Evolutionary conservation across 83 land plant genomes (phyloP).

Genomic region (Diphasiastrum complanatum): DNA sequence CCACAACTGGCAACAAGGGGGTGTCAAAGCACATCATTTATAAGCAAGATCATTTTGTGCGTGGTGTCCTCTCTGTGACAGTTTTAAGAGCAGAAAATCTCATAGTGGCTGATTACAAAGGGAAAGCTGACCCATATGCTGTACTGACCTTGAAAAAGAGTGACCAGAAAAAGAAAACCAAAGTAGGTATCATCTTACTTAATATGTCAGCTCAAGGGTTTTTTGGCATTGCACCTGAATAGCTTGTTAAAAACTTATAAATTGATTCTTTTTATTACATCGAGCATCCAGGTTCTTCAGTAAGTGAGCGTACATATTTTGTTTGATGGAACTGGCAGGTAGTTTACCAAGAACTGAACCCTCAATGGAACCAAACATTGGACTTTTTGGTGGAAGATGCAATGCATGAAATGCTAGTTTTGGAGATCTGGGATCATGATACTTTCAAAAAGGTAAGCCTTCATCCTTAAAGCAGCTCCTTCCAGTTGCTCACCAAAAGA

Average conservation of each 20-base stretch:
- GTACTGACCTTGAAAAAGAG: slow-evolving; percentile 6
- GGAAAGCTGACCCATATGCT: slow-evolving; percentile 12
- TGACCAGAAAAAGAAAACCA: background rate
- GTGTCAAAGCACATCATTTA: too few species aligned
- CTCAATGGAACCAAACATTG: slow-evolving; percentile 17
- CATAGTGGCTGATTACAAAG: background rate
- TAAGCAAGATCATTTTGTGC: too few species aligned
- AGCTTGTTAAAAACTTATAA: background rate
- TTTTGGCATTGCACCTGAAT: slow-evolving; percentile 4
- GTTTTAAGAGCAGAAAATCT: slow-evolving; percentile 12
- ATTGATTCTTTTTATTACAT: background rate
- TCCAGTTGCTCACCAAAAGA: too few species aligned
- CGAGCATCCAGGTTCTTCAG: background rate
- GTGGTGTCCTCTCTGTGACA: slow-evolving; percentile 13
- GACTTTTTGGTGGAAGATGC: slow-evolving; percentile 18
- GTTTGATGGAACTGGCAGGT: slow-evolving; percentile 13
- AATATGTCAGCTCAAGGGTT: background rate
- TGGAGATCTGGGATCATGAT: slow-evolving; percentile 18
- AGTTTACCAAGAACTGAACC: slow-evolving; percentile 4
- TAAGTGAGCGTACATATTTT: background rate
- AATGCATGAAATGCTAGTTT: slow-evolving; percentile 9
- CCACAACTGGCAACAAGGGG: slow-evolving; percentile 4
- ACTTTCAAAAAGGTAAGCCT: background rate
- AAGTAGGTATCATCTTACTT: background rate
- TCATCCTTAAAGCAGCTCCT: background rate